A percentile compares a stretch with the other conserved stretches of the same genome.
Evolutionary conservation across 2,329 filamentous ascomycete species (phyloP).

Genomic region (Alternaria longipes): DNA sequence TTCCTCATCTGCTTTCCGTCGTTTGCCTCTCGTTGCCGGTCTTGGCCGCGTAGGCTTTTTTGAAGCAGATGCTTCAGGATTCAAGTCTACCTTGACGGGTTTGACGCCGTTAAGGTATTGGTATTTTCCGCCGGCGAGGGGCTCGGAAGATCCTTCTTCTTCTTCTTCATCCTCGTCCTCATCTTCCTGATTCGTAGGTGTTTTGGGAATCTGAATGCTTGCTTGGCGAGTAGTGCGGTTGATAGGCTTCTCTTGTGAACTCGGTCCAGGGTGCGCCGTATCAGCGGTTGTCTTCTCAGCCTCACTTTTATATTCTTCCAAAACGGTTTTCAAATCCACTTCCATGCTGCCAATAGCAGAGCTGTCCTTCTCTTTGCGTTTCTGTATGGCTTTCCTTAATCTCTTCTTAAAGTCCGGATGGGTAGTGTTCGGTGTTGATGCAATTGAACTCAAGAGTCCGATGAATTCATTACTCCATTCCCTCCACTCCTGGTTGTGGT

Average conservation of each 20-base stretch:
- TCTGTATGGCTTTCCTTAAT: constrained; percentile 1
- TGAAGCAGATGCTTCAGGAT: constrained; percentile 6
- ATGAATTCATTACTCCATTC: constrained; percentile 16
- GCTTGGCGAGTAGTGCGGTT: neutral
- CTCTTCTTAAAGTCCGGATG: constrained; percentile 10
- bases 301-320: constrained; percentile 7
- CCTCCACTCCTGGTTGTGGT: neutral
- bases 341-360: constrained; percentile 5
- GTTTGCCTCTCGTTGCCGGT: constrained; percentile 2
- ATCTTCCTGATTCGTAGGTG: constrained; percentile 2
- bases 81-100: constrained; percentile 13
- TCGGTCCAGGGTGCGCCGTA: neutral
- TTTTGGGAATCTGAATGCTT: constrained; percentile 8
- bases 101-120: constrained; percentile 11
- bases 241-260: neutral
- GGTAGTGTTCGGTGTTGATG: constrained; percentile 6
- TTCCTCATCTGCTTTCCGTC: constrained; percentile 7
- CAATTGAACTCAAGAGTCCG: constrained; percentile 12
- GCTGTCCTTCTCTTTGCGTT: constrained; percentile 6
- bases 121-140: constrained; percentile 13
- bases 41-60: neutral
- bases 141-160: constrained; percentile 9
- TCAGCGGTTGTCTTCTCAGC: constrained; percentile 4
- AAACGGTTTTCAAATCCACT: constrained; percentile 4
- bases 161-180: constrained; percentile 11